Base-by-base conservation (phyloP, 345 rosid genomes). In the Kernera saxatilis region DNA sequence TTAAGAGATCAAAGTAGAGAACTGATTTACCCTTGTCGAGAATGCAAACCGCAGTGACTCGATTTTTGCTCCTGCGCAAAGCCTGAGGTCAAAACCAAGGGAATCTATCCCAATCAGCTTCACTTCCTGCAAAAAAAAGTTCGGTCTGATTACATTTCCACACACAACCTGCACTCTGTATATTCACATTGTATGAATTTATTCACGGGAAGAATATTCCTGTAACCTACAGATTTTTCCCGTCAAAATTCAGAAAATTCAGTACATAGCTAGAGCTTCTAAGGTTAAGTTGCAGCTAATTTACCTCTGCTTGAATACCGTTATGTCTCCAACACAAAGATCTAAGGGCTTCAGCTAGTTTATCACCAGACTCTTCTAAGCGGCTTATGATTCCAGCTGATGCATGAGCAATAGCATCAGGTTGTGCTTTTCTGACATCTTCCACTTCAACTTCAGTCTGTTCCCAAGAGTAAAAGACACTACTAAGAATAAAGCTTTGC, bases 221-320 rank as follows among this genome's bases (percentile, higher is more conserved):
- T 33, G 58, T 27, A 62, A 41, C 44, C 18, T 5, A 53, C 13
- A 56, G 6, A 39, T 8, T 22, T 18, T 11, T 35, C 14, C 3
- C 12, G 27, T 35, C 14, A 27, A 44, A 10, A 36, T 9, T 15
- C 12, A 49, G 15, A 12, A 6, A 12, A 10, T 46, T 9, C 17
- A n/a, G 8, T 35, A n/a, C 9, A 12, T 32, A 59, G 26, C 40
- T 39, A 19, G 45, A 41, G 52, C 49, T 52, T 73, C 12, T 45
- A 35, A 41, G 54, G 64, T 56, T 23, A 26, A 21, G 33, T 33
- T 58, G 43, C 59, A 61, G 49, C 25, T 17, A 40, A 8, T 2
- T 83, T 86, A 94, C 99, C 97, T 94, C 97, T 22, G 86, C 96
- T 78, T 83, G 96, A 50, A 94, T 82, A 48, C 92, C 85, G 76